These are phyloP conservation scores for Magnusiomyces sp. DNA, from an alignment of 1,139 yeast genomes.

Conservation along the genomic window DNA sequence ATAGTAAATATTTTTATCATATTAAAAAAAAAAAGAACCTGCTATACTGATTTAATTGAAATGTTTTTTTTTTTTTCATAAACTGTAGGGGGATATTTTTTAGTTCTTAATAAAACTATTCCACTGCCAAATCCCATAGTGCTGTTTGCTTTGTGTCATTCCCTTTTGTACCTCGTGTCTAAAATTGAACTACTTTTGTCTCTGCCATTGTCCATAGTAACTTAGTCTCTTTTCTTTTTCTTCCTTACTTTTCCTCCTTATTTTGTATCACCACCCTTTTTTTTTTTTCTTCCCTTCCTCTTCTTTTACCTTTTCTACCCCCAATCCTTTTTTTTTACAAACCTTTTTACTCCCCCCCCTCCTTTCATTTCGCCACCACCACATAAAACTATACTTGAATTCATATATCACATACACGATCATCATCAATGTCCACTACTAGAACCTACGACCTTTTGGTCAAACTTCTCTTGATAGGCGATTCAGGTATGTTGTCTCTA, in stretches of 20 bases:
- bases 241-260: not conserved
- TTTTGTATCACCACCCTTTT: not conserved
- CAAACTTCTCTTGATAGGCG: slow-evolving; percentile 90
- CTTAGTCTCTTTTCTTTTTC: no score
- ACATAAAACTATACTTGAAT: not conserved
- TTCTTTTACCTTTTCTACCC: not conserved
- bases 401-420: not conserved
- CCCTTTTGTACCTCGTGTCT: no score
- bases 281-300: not conserved
- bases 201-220: no score
- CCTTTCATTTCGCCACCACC: not conserved
- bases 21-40: no score
- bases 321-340: not conserved
- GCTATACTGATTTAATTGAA: no score
- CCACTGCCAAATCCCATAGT: no score
- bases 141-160: no score
- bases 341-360: not conserved
- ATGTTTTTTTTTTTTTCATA: no score
- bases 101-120: no score
- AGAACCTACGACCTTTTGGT: slow-evolving; percentile 90
- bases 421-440: slow-evolving; percentile 34
- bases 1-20: no score
- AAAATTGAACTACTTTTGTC: no score
- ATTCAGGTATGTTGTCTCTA: slow-evolving; percentile 49
- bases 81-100: no score